Evolutionary conservation across 73 alveolate genomes (phyloP).

Genomic region (Diophrys sp.): DNA sequence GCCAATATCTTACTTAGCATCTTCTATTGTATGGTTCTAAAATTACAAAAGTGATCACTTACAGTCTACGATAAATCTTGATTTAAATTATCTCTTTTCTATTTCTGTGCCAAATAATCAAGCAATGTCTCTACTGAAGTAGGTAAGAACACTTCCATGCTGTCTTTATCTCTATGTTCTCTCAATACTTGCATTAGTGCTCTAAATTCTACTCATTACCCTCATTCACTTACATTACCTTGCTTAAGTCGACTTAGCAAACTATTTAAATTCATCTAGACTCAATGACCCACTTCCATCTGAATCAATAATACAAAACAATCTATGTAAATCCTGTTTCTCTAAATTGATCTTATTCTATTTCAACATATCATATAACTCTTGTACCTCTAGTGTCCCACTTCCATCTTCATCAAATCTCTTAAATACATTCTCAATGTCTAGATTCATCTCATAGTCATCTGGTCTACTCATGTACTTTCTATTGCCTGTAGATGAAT

Average conservation of each 20-base stretch:
- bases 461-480: not conserved
- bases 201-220: slow-evolving; percentile 36
- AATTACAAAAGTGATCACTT: too few species aligned
- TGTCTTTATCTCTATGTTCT: not conserved
- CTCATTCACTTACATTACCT: too few species aligned
- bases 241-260: slow-evolving; percentile 31
- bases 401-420: slow-evolving; percentile 54
- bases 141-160: slow-evolving; percentile 19
- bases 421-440: slow-evolving; percentile 9
- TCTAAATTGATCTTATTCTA: slow-evolving; percentile 7
- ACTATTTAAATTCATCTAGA: slow-evolving; percentile 49
- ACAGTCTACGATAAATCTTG: slow-evolving; percentile 13
- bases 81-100: slow-evolving; percentile 6
- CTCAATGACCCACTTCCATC: slow-evolving; percentile 48
- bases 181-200: not conserved
- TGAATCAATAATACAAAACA: slow-evolving; percentile 45
- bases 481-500: not conserved
- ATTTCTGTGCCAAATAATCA: slow-evolving; percentile 20
- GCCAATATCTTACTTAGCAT: not conserved
- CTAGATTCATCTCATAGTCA: not conserved
- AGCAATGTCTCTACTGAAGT: slow-evolving; percentile 23
- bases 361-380: slow-evolving; percentile 33
- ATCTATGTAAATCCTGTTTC: not conserved
- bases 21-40: not conserved
- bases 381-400: slow-evolving; percentile 28